Percentiles rank a stretch among this genome's conserved stretches.
Conservation (phyloP, 2,329 filamentous ascomycete species). For the Paradendryphiella salina region DNA sequence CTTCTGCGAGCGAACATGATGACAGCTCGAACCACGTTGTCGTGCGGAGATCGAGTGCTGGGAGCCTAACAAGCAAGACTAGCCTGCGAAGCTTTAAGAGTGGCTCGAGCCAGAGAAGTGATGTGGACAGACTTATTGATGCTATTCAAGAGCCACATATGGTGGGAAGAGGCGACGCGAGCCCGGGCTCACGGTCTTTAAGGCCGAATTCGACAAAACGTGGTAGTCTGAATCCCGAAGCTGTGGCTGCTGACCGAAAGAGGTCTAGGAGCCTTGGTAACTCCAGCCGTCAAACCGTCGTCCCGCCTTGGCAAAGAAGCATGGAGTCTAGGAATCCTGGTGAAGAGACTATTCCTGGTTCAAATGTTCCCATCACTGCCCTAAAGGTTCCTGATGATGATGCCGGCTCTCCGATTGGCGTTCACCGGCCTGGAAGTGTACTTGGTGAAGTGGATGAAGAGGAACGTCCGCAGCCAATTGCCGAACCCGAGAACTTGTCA, state of each 20-base stretch:
- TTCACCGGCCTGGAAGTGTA: slow-evolving; percentile 24
- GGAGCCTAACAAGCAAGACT: slow-evolving; percentile 56
- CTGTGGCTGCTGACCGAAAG: slow-evolving; percentile 10
- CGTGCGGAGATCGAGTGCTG: slow-evolving; percentile 43
- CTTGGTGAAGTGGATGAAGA: slow-evolving; percentile 36
- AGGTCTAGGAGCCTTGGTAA: slow-evolving; percentile 38
- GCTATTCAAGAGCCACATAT: slow-evolving; percentile 66
- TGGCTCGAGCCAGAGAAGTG: slow-evolving; percentile 57
- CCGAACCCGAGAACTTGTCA: slow-evolving; percentile 21
- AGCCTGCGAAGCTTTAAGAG: slow-evolving; percentile 55
- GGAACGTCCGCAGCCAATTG: slow-evolving; percentile 15
- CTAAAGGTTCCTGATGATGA: slow-evolving; percentile 53
- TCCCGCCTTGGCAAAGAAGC: slow-evolving; percentile 37
- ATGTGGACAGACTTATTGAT: slow-evolving; percentile 72
- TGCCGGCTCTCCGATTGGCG: slow-evolving; percentile 13
- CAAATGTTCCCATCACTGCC: slow-evolving; percentile 50
- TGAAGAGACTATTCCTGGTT: slow-evolving; percentile 46
- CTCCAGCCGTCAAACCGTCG: slow-evolving; percentile 9
- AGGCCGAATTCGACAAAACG: slow-evolving; percentile 34
- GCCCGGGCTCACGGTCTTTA: slow-evolving; percentile 29
- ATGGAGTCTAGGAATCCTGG: slow-evolving; percentile 53
- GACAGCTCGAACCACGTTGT: not conserved
- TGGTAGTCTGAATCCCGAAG: slow-evolving; percentile 26
- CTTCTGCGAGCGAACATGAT: slow-evolving; percentile 17
- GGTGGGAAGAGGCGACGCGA: slow-evolving; percentile 26